A percentile compares a stretch with the other conserved stretches of the same genome.
phyloP scores from a whole-genome alignment of 2,329 filamentous ascomycete genomes.

The Fusarium protoensiforme region DNA sequence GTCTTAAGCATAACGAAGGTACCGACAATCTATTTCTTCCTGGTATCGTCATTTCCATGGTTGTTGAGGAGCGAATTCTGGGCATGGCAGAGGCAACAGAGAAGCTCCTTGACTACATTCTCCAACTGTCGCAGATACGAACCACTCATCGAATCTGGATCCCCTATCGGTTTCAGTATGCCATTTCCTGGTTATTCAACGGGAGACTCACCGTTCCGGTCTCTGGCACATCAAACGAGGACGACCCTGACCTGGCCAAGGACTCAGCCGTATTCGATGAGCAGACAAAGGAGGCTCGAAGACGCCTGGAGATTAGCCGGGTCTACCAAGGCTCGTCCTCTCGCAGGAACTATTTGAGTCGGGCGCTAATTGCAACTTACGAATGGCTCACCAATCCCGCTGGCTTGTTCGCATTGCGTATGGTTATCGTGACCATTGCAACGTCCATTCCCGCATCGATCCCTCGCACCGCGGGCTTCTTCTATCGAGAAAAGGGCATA shows the following conservation, averaged over 20 bases:
- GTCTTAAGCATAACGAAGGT: constrained; percentile 44
- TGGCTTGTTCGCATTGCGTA: constrained; percentile 59
- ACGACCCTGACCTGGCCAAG: constrained; percentile 17
- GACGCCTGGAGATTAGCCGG: constrained; percentile 51
- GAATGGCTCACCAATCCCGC: constrained; percentile 56
- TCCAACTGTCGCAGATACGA: constrained; percentile 49
- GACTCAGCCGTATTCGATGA: constrained; percentile 45
- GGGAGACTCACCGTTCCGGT: constrained; percentile 31
- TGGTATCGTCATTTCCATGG: constrained; percentile 58
- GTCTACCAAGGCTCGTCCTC: constrained; percentile 25
- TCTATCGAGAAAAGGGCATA: constrained; percentile 62
- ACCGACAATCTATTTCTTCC: constrained; percentile 44
- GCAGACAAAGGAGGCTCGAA: constrained; percentile 48
- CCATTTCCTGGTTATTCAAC: constrained; percentile 51
- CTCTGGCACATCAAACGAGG: constrained; percentile 27
- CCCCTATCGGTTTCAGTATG: constrained; percentile 53
- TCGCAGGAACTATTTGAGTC: constrained; percentile 31
- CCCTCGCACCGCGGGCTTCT: constrained; percentile 58
- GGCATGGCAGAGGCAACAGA: constrained; percentile 43
- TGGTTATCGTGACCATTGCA: constrained; percentile 59
- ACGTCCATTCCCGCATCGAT: constrained; percentile 55
- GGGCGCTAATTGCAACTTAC: constrained; percentile 45
- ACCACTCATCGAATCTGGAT: constrained; percentile 54
- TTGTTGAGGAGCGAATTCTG: constrained; percentile 57
- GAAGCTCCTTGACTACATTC: constrained; percentile 50